Percentiles rank a stretch among this genome's conserved stretches.
phyloP scores from a whole-genome alignment of 495 filamentous ascomycete species.

The Podospora didyma region DNA sequence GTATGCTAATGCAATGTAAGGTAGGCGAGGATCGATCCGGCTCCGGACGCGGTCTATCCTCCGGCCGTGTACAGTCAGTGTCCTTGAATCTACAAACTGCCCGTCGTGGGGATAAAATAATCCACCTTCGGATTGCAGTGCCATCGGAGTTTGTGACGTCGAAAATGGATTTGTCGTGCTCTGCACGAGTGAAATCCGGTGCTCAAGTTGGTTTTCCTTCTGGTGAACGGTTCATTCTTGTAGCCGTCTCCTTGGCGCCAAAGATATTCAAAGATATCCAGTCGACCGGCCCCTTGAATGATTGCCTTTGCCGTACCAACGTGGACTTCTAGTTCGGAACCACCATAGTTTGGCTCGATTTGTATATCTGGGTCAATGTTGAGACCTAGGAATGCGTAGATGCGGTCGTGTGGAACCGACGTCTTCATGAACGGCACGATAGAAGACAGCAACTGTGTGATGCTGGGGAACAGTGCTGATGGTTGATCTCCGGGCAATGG shows the following conservation, averaged over 20 bases:
- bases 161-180: not conserved
- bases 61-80: not conserved
- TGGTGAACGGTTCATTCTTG: not conserved
- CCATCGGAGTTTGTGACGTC: not conserved
- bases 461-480: not conserved
- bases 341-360: not conserved
- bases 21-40: not conserved
- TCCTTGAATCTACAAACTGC: not conserved
- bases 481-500: not conserved
- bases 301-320: not conserved
- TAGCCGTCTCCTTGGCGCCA: not conserved
- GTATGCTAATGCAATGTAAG: not conserved
- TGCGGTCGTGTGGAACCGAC: not conserved
- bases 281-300: not conserved
- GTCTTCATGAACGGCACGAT: not conserved
- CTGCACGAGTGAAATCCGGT: not conserved
- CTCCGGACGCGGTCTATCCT: not conserved
- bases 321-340: not conserved
- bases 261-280: not conserved
- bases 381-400: not conserved
- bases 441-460: not conserved
- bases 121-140: not conserved
- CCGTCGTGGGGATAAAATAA: not conserved
- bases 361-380: not conserved
- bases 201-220: not conserved